Evolutionary conservation across 164 flowering plant species (phyloP).

Genomic region (Stephania cephalantha): DNA sequence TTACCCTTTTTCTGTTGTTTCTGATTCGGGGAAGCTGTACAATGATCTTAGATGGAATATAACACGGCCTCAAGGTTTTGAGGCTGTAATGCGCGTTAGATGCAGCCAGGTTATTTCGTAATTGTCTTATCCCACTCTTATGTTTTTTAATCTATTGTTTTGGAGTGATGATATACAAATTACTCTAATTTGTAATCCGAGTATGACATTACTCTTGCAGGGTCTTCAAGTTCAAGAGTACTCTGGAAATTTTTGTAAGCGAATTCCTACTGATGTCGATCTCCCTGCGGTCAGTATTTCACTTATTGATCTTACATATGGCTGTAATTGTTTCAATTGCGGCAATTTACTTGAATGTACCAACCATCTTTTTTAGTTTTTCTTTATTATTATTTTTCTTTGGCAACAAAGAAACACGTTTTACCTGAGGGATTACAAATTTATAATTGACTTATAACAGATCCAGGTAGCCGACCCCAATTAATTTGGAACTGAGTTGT

Average conservation of each 20-base stretch:
- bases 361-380: no score
- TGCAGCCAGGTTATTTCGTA: constrained; percentile 77
- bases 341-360: not conserved
- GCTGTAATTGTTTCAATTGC: not conserved
- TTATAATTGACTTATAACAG: no score
- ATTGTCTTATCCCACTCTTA: not conserved
- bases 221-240: constrained; percentile 99
- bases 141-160: not conserved
- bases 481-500: no score
- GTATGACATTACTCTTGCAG: constrained; percentile 27
- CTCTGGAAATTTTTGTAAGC: constrained; percentile 91
- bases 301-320: not conserved
- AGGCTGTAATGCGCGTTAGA: constrained; percentile 98
- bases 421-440: no score
- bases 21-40: constrained; percentile 93
- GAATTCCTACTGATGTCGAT: constrained; percentile 96
- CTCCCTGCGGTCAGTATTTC: constrained; percentile 74
- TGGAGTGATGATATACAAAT: not conserved
- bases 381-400: no score
- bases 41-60: constrained; percentile 99
- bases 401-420: no score
- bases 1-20: constrained; percentile 79
- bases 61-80: constrained; percentile 97
- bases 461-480: no score
- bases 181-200: not conserved